Evolutionary conservation across 768 basidiomycete species (phyloP).

Genomic region (Terana coerulea): DNA sequence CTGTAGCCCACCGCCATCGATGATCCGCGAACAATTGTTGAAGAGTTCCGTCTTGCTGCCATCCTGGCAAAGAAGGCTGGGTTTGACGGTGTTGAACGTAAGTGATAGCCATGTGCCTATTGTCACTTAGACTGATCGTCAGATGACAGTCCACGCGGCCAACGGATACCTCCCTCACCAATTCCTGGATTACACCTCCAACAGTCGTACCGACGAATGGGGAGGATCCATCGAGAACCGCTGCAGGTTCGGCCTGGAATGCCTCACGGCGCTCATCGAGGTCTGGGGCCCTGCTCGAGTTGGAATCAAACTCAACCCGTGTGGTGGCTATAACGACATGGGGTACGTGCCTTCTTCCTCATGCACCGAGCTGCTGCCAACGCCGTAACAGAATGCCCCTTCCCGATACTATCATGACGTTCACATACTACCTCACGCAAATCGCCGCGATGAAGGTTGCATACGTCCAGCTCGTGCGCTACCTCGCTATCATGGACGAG

Average conservation of each 20-base stretch:
- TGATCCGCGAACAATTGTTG: conserved; percentile 6
- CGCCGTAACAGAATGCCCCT: conserved; percentile 5
- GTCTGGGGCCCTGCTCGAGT: conserved; percentile 33
- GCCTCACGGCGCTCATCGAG: conserved; percentile 38
- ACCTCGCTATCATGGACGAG: conserved; percentile 1
- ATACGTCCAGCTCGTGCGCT: conserved; percentile 7
- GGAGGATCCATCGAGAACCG: conserved; percentile 48
- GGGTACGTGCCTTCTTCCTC: conserved; percentile 3
- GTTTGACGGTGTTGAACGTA: conserved; percentile 42
- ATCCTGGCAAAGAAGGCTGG: conserved; percentile 33
- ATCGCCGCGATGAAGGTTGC: conserved; percentile 6
- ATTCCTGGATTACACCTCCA: conserved; percentile 34
- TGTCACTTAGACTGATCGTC: neutral
- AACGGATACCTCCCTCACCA: conserved; percentile 35
- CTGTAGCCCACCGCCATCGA: conserved; percentile 4
- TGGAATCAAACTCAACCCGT: conserved; percentile 16
- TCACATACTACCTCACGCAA: conserved; percentile 7
- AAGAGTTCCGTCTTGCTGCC: conserved; percentile 14
- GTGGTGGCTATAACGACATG: conserved; percentile 6
- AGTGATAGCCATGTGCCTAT: no score
- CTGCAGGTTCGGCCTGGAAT: conserved; percentile 40
- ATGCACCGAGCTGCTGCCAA: neutral
- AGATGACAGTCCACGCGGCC: conserved; percentile 19
- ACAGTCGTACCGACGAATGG: conserved; percentile 43
- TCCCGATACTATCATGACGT: conserved; percentile 7